Percentiles rank a stretch among this genome's conserved stretches.
phyloP scores from a whole-genome alignment of 352 stramenopile genomes.

The Halophytophthora polymorphica region DNA sequence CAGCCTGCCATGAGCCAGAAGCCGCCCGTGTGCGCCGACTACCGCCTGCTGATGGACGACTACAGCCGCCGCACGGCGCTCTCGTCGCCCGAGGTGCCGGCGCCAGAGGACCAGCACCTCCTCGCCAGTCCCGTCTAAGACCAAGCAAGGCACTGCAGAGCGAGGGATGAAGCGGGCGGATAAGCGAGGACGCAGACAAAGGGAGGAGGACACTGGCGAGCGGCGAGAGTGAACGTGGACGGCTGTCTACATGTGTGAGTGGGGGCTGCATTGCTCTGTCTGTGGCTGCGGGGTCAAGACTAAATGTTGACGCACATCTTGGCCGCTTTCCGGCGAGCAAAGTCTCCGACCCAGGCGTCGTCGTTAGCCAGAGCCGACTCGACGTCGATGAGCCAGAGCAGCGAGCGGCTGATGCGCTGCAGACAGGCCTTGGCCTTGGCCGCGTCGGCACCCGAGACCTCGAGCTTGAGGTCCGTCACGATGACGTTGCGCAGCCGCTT shows the following conservation, averaged over 20 bases:
- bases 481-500: conserved; percentile 59
- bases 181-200: conserved; percentile 3
- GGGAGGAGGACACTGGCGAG: neutral
- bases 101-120: conserved; percentile 43
- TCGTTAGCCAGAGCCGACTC: conserved; percentile 40
- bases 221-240: neutral
- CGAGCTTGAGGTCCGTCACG: conserved; percentile 57
- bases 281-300: conserved; percentile 3
- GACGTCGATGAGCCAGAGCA: conserved; percentile 50
- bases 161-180: neutral
- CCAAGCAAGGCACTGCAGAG: conserved; percentile 1
- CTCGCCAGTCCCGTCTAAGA: conserved; percentile 29
- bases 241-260: neutral
- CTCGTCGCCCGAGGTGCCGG: conserved; percentile 36
- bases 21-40: conserved; percentile 47
- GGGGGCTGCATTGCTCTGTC: conserved; percentile 3
- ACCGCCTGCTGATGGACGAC: conserved; percentile 50
- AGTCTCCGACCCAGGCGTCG: conserved; percentile 34
- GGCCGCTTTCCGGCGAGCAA: conserved; percentile 31
- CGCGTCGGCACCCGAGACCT: conserved; percentile 26
- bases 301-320: conserved; percentile 35
- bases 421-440: conserved; percentile 33
- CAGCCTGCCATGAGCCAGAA: conserved; percentile 68
- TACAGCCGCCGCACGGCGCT: conserved; percentile 27
- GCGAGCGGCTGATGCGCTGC: conserved; percentile 50